phyloP scores from a whole-genome alignment of 164 flowering plant species.

The Stephania japonica region DNA sequence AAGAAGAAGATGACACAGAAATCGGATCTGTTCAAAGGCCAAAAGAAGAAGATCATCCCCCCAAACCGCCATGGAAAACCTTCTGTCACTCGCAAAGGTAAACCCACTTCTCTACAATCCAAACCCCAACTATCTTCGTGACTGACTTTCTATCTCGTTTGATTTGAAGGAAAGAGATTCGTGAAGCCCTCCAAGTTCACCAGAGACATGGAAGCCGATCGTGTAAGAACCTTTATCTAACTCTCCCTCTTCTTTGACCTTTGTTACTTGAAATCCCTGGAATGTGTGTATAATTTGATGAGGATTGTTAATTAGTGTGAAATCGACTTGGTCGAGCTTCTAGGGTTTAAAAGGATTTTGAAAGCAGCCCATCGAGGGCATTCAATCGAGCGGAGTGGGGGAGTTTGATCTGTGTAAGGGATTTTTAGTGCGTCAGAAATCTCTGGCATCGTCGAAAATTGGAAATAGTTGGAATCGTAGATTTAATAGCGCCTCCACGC shows the following conservation, averaged over 20 bases:
- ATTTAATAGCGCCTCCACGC: too few relatives aligned
- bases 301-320: neutral
- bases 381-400: too few relatives aligned
- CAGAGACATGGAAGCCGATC: slow-evolving; percentile 50
- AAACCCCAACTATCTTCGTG: neutral
- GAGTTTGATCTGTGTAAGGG: too few relatives aligned
- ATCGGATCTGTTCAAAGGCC: slow-evolving; percentile 62
- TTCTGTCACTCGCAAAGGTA: slow-evolving; percentile 58
- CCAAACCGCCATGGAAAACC: slow-evolving; percentile 71
- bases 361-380: too few relatives aligned
- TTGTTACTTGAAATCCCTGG: neutral
- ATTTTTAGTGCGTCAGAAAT: neutral
- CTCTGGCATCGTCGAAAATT: neutral
- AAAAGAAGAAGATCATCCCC: slow-evolving; percentile 61
- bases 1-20: slow-evolving; percentile 68
- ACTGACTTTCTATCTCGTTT: neutral
- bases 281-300: neutral
- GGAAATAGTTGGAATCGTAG: neutral
- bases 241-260: neutral
- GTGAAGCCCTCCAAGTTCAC: slow-evolving; percentile 59
- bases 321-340: neutral
- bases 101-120: neutral
- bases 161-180: slow-evolving; percentile 46
- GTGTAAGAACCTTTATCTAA: slow-evolving; percentile 25
- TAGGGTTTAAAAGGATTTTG: neutral